Evolutionary conservation across 495 filamentous ascomycete genomes (phyloP).

Genomic region (Penicilliopsis zonata): DNA sequence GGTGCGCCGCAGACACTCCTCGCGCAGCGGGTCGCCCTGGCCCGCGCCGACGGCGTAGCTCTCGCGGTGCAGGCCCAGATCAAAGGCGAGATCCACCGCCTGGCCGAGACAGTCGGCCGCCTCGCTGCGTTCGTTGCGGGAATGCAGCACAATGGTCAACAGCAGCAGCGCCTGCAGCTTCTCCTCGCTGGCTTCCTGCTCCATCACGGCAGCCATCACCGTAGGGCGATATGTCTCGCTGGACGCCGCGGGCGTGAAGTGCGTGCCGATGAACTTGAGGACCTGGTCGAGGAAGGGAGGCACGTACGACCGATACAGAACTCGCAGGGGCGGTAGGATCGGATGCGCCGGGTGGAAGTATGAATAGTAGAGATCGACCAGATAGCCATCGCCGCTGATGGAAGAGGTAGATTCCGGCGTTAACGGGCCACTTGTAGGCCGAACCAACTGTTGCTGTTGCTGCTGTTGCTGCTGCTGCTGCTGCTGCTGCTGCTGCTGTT

Average conservation of each 20-base stretch:
- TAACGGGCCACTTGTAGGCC: conserved; percentile 15
- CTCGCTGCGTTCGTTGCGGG: conserved; percentile 53
- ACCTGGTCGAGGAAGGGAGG: conserved; percentile 31
- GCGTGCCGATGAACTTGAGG: conserved; percentile 34
- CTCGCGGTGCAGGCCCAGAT: conserved; percentile 60
- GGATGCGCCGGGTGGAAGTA: conserved; percentile 36
- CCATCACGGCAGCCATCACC: conserved; percentile 20
- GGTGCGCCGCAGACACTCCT: conserved; percentile 71
- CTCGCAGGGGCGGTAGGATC: conserved; percentile 25
- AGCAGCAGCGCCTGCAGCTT: conserved; percentile 68
- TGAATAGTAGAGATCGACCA: conserved; percentile 35
- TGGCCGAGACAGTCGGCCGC: conserved; percentile 52
- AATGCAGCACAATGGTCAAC: conserved; percentile 66
- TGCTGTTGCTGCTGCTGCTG: conserved; percentile 7
- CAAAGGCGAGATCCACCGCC: conserved; percentile 59
- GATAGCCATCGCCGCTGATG: conserved; percentile 24
- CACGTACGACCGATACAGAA: conserved; percentile 15
- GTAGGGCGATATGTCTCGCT: conserved; percentile 28
- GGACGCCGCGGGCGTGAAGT: conserved; percentile 29
- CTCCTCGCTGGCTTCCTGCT: conserved; percentile 22
- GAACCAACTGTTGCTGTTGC: conserved; percentile 8
- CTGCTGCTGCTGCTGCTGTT: not conserved
- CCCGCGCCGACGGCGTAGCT: conserved; percentile 34
- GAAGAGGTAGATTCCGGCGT: conserved; percentile 32
- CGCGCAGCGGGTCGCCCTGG: conserved; percentile 40